Conservation (phyloP, 2,329 filamentous ascomycete genomes). For the Fusarium pseudonygamai region DNA sequence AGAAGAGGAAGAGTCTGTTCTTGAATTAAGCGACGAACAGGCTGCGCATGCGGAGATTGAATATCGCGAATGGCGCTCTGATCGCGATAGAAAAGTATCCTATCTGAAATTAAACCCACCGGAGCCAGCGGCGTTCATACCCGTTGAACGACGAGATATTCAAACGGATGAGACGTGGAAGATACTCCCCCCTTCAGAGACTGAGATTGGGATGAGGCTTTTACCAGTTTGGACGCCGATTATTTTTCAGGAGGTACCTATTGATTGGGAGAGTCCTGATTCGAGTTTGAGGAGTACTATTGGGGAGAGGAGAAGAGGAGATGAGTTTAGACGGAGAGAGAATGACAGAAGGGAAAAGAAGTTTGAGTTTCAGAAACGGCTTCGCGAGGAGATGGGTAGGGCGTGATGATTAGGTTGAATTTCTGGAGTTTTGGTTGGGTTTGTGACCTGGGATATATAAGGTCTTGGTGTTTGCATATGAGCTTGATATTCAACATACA, state of each 20-base stretch:
- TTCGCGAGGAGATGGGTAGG: neutral
- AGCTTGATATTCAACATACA: slow-evolving; percentile 16
- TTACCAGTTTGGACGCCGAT: slow-evolving; percentile 15
- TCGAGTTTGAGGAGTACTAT: neutral
- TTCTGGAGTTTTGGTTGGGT: neutral
- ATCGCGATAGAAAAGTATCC: slow-evolving; percentile 14
- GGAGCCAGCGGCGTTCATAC: neutral
- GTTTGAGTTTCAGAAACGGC: slow-evolving; percentile 17
- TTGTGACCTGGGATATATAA: neutral
- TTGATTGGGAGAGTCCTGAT: slow-evolving; percentile 7
- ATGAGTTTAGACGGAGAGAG: slow-evolving; percentile 6
- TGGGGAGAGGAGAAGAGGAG: neutral
- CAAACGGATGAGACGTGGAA: slow-evolving; percentile 21
- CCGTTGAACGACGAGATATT: slow-evolving; percentile 1
- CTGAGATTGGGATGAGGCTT: neutral
- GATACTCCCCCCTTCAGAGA: neutral
- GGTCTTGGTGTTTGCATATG: neutral
- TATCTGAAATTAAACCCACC: slow-evolving; percentile 5
- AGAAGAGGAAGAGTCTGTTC: neutral
- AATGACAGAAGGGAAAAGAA: slow-evolving; percentile 16
- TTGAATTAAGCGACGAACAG: slow-evolving; percentile 15
- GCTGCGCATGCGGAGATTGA: slow-evolving; percentile 11
- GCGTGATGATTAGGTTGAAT: neutral
- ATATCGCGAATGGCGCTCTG: slow-evolving; percentile 16
- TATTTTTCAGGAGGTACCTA: slow-evolving; percentile 7